phyloP scores from a whole-genome alignment of 768 basidiomycete genomes.

The Strobilomyces echinocephalus region DNA sequence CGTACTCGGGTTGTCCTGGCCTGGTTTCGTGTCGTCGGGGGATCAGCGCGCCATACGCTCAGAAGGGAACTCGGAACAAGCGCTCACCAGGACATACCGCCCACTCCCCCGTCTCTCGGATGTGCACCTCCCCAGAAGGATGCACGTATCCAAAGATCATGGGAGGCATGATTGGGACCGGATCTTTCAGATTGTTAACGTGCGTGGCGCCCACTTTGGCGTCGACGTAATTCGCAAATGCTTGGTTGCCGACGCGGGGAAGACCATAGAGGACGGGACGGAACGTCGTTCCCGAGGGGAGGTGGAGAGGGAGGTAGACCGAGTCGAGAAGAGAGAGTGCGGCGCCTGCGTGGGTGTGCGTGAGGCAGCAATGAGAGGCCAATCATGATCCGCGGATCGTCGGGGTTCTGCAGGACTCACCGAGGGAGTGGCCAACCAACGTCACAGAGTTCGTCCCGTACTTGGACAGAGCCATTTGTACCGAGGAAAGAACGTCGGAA shows the following conservation, averaged over 20 bases:
- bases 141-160: slow-evolving; percentile 37
- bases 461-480: slow-evolving; percentile 35
- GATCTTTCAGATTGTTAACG: slow-evolving; percentile 47
- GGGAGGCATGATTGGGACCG: slow-evolving; percentile 32
- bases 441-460: slow-evolving; percentile 36
- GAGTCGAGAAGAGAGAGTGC: slow-evolving; percentile 33
- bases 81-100: slow-evolving; percentile 43
- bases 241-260: slow-evolving; percentile 48
- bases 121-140: slow-evolving; percentile 39
- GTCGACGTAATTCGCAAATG: slow-evolving; percentile 54
- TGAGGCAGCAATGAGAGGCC: background rate
- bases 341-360: slow-evolving; percentile 21
- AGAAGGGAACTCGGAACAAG: no score
- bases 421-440: slow-evolving; percentile 40
- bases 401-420: slow-evolving; percentile 17
- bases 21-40: slow-evolving; percentile 22
- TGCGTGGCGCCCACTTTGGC: slow-evolving; percentile 40
- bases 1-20: slow-evolving; percentile 53
- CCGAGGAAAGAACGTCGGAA: slow-evolving; percentile 36
- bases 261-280: slow-evolving; percentile 29
- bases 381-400: background rate
- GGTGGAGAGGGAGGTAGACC: slow-evolving; percentile 32
- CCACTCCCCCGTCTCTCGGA: slow-evolving; percentile 45
- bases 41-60: no score
- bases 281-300: slow-evolving; percentile 29